Percentiles rank a stretch among this genome's conserved stretches.
These are phyloP conservation scores for Neocallimastix lanati DNA, from an alignment of 192 early-diverging fungal species.

Conservation along the genomic window DNA sequence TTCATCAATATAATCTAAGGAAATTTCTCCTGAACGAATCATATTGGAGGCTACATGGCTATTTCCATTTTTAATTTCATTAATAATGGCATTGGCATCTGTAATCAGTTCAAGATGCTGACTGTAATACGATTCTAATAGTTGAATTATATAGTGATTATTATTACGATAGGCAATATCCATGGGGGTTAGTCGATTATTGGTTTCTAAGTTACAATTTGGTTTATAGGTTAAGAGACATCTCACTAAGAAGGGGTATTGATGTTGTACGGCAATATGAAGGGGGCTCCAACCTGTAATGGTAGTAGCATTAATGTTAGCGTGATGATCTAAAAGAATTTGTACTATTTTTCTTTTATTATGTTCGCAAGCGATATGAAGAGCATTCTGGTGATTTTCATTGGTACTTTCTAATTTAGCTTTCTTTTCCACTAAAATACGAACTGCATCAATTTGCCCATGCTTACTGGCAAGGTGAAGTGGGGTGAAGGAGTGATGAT, in stretches of 20 bases:
- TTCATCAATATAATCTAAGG: background rate
- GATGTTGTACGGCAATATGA: background rate
- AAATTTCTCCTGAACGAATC: background rate
- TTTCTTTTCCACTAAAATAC: background rate
- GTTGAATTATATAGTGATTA: background rate
- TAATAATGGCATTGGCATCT: background rate
- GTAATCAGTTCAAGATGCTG: background rate
- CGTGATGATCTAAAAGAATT: background rate
- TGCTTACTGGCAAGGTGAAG: background rate
- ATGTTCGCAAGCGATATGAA: background rate
- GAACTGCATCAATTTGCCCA: background rate
- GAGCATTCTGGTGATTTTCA: background rate
- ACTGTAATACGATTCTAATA: background rate
- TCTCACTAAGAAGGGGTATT: background rate
- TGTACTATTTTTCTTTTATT: background rate
- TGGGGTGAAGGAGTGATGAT: background rate
- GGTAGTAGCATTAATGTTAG: background rate
- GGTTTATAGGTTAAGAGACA: background rate
- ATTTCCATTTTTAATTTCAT: background rate
- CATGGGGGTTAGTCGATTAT: background rate
- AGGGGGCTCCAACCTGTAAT: background rate
- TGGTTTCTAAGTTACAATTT: background rate
- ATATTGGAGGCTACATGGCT: background rate
- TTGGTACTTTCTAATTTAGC: background rate
- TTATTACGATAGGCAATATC: background rate